These are phyloP conservation scores for Citrus sp. DNA, from an alignment of 345 rosid species.

Conservation along the genomic window DNA sequence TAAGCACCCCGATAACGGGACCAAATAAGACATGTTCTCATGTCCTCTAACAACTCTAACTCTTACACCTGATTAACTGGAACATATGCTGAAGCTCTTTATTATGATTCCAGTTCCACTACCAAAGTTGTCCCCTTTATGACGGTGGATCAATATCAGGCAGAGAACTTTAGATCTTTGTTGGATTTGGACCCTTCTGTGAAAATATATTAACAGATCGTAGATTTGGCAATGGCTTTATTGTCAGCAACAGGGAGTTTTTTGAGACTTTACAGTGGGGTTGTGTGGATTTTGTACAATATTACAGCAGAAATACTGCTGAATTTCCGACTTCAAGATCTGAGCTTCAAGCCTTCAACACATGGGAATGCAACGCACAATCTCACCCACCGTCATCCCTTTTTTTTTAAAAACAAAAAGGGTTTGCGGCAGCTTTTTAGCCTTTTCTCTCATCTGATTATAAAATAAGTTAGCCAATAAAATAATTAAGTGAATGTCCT, in stretches of 20 bases:
- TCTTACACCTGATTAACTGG: neutral
- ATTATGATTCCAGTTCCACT: neutral
- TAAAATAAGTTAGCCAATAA: neutral
- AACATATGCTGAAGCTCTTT: neutral
- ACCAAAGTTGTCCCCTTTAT: constrained; percentile 8
- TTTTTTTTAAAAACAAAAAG: neutral
- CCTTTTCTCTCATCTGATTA: constrained; percentile 6
- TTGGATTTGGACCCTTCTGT: neutral
- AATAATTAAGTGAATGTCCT: constrained; percentile 2
- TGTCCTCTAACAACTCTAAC: neutral
- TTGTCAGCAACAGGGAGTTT: neutral
- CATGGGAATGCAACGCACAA: constrained; percentile 16
- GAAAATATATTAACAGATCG: neutral
- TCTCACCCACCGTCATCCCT: constrained; percentile 2
- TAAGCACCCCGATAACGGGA: neutral
- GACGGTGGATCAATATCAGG: constrained; percentile 24
- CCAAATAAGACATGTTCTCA: neutral
- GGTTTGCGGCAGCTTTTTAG: constrained; percentile 15
- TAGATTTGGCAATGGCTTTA: constrained; percentile 8
- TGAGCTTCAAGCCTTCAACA: neutral
- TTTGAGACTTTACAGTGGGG: neutral
- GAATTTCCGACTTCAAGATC: neutral
- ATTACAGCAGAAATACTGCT: neutral
- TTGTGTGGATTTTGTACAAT: constrained; percentile 11
- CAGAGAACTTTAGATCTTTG: neutral